phyloP scores from a whole-genome alignment of 352 stramenopile species.

The Phytophthora meadii region DNA sequence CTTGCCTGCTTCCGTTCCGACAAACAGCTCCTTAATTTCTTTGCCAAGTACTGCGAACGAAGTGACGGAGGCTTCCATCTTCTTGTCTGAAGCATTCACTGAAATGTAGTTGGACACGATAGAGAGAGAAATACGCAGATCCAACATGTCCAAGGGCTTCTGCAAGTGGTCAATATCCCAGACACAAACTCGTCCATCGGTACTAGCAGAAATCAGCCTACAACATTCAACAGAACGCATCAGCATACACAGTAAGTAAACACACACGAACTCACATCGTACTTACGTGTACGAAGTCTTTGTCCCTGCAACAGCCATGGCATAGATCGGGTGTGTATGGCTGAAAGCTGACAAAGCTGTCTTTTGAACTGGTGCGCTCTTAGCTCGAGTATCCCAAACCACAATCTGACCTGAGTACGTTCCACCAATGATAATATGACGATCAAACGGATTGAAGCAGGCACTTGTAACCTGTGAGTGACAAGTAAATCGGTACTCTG shows the following conservation, averaged over 20 bases:
- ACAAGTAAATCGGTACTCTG: constrained; percentile 89
- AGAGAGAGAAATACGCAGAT: constrained; percentile 81
- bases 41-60: constrained; percentile 84
- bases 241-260: constrained; percentile 1
- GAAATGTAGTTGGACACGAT: constrained; percentile 81
- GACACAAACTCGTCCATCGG: constrained; percentile 84
- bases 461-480: constrained; percentile 87
- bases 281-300: constrained; percentile 86
- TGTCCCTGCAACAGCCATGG: constrained; percentile 82
- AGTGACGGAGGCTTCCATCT: constrained; percentile 87
- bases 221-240: constrained; percentile 14
- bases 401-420: constrained; percentile 90
- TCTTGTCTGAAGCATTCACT: constrained; percentile 76
- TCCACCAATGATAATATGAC: constrained; percentile 84
- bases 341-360: constrained; percentile 81
- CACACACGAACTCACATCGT: background rate
- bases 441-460: constrained; percentile 89
- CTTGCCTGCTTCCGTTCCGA: constrained; percentile 85
- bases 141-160: constrained; percentile 83
- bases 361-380: constrained; percentile 83
- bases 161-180: constrained; percentile 89
- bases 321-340: constrained; percentile 90
- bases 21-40: constrained; percentile 85
- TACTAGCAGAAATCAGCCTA: constrained; percentile 87
- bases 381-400: constrained; percentile 88